Percentiles rank a stretch among this genome's conserved stretches.
Conservation (phyloP, 176 grass and related monocot species). For the Dendrocalamus sinicus region DNA sequence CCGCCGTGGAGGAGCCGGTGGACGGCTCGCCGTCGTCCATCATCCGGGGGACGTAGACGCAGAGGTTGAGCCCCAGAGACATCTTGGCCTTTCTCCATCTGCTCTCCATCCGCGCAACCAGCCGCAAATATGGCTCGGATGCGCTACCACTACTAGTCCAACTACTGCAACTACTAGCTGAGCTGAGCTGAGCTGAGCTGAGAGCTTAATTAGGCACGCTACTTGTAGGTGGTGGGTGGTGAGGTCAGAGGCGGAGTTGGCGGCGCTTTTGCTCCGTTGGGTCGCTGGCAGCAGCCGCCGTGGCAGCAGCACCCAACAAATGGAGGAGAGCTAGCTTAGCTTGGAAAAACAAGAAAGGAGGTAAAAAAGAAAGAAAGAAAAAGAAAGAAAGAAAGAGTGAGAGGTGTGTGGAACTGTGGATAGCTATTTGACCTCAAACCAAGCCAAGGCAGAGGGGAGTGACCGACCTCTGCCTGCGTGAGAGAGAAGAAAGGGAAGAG, state of each 20-base stretch:
- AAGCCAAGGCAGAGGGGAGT: neutral
- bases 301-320: slow-evolving; percentile 1
- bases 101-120: slow-evolving; percentile 60
- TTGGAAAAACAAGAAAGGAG: slow-evolving; percentile 40
- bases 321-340: slow-evolving; percentile 9
- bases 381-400: slow-evolving; percentile 36
- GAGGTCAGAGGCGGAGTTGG: slow-evolving; percentile 32
- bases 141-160: neutral
- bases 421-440: slow-evolving; percentile 55
- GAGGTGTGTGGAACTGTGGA: neutral
- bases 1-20: slow-evolving; percentile 52
- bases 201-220: slow-evolving; percentile 1
- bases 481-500: neutral
- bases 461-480: neutral
- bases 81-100: slow-evolving; percentile 94
- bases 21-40: slow-evolving; percentile 55
- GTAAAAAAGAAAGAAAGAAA: slow-evolving; percentile 27
- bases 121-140: neutral
- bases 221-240: slow-evolving; percentile 38
- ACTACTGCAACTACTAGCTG: neutral
- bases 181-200: neutral
- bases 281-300: slow-evolving; percentile 30
- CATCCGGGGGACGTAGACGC: slow-evolving; percentile 78
- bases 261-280: slow-evolving; percentile 38
- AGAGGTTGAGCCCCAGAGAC: slow-evolving; percentile 81